A percentile compares a stretch with the other conserved stretches of the same genome.
These are phyloP conservation scores for Boeremia lycopersici DNA, from an alignment of 2,329 filamentous ascomycete genomes.

Conservation along the genomic window DNA sequence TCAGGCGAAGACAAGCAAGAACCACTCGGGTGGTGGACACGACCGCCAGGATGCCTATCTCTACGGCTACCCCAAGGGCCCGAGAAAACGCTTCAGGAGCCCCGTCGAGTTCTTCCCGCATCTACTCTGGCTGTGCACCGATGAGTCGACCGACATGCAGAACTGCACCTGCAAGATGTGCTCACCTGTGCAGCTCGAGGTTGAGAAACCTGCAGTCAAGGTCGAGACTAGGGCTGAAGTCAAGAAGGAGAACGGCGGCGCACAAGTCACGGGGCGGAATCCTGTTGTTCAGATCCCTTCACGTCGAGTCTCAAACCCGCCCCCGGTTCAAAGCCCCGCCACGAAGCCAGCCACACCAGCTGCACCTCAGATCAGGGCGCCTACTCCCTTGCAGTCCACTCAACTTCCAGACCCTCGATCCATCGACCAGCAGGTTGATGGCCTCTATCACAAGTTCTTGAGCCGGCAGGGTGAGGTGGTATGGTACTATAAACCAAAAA, in stretches of 20 bases:
- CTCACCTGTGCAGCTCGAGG: constrained; percentile 59
- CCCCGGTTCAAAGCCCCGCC: constrained; percentile 31
- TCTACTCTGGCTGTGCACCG: constrained; percentile 62
- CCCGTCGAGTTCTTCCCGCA: constrained; percentile 66
- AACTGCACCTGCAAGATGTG: constrained; percentile 66
- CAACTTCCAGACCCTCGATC: constrained; percentile 50
- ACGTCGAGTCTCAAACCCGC: constrained; percentile 28
- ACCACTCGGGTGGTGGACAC: constrained; percentile 56
- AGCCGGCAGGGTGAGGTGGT: constrained; percentile 62
- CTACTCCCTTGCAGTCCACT: constrained; percentile 38
- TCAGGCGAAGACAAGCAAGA: constrained; percentile 56
- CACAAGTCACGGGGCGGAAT: constrained; percentile 17
- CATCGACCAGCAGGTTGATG: constrained; percentile 58
- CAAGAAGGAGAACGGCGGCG: constrained; percentile 14
- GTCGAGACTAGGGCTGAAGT: constrained; percentile 39
- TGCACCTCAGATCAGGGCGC: constrained; percentile 28
- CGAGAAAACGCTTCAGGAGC: constrained; percentile 63
- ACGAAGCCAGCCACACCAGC: constrained; percentile 27
- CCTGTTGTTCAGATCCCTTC: constrained; percentile 36
- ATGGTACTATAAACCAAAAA: constrained; percentile 59
- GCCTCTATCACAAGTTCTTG: constrained; percentile 55
- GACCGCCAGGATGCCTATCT: constrained; percentile 65
- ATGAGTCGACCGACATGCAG: constrained; percentile 57
- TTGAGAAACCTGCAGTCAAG: constrained; percentile 41
- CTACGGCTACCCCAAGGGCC: constrained; percentile 64